Percentiles rank a stretch among this genome's conserved stretches.
phyloP scores from a whole-genome alignment of 108 stramenopile species.

The Fragilariopsis cylindrus region DNA sequence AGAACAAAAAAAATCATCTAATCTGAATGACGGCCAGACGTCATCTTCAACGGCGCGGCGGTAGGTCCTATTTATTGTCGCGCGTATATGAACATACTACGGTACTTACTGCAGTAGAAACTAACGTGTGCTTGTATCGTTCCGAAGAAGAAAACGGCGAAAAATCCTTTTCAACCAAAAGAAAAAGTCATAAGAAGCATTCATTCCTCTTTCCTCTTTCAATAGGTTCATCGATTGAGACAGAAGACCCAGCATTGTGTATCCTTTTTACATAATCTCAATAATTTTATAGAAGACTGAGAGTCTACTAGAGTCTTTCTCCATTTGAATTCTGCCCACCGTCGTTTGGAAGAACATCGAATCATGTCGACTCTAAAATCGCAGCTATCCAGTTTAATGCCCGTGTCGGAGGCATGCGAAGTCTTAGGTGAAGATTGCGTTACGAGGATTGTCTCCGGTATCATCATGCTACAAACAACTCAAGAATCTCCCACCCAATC shows the following conservation, averaged over 20 bases:
- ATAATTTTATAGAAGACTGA: background rate
- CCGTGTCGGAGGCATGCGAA: constrained; percentile 57
- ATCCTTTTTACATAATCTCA: too few relatives aligned
- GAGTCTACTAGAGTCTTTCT: background rate
- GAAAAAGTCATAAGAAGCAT: background rate
- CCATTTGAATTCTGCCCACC: background rate
- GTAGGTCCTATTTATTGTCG: too few relatives aligned
- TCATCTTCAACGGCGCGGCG: too few relatives aligned
- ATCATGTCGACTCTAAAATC: constrained; percentile 40
- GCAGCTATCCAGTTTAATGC: constrained; percentile 62
- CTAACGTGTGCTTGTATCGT: too few relatives aligned
- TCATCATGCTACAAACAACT: constrained; percentile 38
- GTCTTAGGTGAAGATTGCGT: constrained; percentile 56
- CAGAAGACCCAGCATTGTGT: too few relatives aligned
- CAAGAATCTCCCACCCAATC: constrained; percentile 5
- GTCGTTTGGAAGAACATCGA: background rate
- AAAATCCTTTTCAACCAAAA: background rate
- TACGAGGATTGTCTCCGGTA: constrained; percentile 42
- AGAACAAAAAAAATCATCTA: too few relatives aligned
- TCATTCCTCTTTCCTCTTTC: background rate
- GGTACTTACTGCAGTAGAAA: too few relatives aligned
- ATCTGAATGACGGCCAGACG: too few relatives aligned
- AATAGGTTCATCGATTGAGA: background rate
- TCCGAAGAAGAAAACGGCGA: too few relatives aligned
- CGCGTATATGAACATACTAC: too few relatives aligned